Percentiles rank a stretch among this genome's conserved stretches.
These are phyloP conservation scores for Extremus antarcticus DNA, from an alignment of 495 filamentous ascomycete genomes.

Conservation along the genomic window DNA sequence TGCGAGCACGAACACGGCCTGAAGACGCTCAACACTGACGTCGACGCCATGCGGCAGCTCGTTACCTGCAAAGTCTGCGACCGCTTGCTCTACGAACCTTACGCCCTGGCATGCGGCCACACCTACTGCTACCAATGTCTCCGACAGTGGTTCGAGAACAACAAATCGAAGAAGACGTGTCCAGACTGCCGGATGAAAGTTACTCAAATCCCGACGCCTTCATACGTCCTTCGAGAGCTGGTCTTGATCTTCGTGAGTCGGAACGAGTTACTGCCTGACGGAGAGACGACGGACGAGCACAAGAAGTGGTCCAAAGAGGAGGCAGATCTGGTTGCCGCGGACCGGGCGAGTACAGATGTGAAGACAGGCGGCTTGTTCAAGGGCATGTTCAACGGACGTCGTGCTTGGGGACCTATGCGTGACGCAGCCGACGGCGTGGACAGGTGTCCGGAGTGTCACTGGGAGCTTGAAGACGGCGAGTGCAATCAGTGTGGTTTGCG, in stretches of 20 bases:
- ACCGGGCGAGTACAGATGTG: conserved; percentile 40
- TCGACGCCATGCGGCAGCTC: conserved; percentile 29
- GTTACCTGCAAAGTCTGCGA: conserved; percentile 61
- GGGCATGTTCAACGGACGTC: conserved; percentile 55
- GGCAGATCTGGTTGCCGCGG: conserved; percentile 37
- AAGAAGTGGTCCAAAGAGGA: conserved; percentile 48
- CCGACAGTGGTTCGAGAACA: conserved; percentile 52
- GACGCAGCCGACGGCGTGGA: conserved; percentile 53
- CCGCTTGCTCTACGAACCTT: conserved; percentile 60
- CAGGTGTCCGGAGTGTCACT: conserved; percentile 53
- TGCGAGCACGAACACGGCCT: conserved; percentile 10
- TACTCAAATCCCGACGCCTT: conserved; percentile 50
- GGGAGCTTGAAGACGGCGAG: conserved; percentile 50
- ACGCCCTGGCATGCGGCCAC: conserved; percentile 60
- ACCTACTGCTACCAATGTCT: conserved; percentile 68
- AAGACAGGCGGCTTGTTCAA: conserved; percentile 51
- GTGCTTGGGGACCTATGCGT: conserved; percentile 33
- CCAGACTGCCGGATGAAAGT: conserved; percentile 58
- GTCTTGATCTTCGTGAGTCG: conserved; percentile 54
- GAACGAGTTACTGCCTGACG: conserved; percentile 51
- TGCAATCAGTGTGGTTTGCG: conserved; percentile 44
- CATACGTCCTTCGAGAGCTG: conserved; percentile 60
- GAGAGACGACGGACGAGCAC: conserved; percentile 53
- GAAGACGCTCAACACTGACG: conserved; percentile 24
- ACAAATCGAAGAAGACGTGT: conserved; percentile 54